Evolutionary conservation across 768 basidiomycete species (phyloP).

Genomic region (Amanita pseudoporphyria): DNA sequence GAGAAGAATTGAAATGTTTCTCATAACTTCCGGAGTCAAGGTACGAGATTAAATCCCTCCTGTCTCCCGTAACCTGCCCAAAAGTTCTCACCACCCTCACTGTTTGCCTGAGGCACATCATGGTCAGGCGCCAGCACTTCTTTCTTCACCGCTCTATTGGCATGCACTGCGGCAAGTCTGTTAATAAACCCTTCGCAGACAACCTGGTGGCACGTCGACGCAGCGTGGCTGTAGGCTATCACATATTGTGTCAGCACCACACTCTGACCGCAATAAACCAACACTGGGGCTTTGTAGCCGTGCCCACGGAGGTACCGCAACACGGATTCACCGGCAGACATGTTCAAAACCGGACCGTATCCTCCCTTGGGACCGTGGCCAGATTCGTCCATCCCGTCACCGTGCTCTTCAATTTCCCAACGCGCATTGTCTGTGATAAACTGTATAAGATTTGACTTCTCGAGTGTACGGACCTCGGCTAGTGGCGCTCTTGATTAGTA

Average conservation of each 20-base stretch:
- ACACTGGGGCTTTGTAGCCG: slow-evolving; percentile 13
- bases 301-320: slow-evolving; percentile 17
- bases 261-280: slow-evolving; percentile 14
- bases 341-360: slow-evolving; percentile 10
- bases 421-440: slow-evolving; percentile 24
- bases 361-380: neutral
- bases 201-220: slow-evolving; percentile 12
- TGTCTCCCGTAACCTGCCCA: neutral
- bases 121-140: too few species aligned
- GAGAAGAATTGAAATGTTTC: too few species aligned
- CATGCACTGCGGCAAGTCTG: neutral
- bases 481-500: neutral
- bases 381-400: too few species aligned
- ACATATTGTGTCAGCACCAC: slow-evolving; percentile 16
- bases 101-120: neutral
- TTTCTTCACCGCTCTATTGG: too few species aligned
- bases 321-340: slow-evolving; percentile 18
- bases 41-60: neutral
- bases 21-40: too few species aligned
- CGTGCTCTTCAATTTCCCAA: slow-evolving; percentile 9
- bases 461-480: slow-evolving; percentile 18
- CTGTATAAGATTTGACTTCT: slow-evolving; percentile 13
- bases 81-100: neutral
- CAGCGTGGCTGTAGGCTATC: slow-evolving; percentile 11
- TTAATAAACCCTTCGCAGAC: neutral